Percentiles rank a stretch among this genome's conserved stretches.
Evolutionary conservation across 768 basidiomycete genomes (phyloP).

Genomic region (Erythrobasidium yunnanense): DNA sequence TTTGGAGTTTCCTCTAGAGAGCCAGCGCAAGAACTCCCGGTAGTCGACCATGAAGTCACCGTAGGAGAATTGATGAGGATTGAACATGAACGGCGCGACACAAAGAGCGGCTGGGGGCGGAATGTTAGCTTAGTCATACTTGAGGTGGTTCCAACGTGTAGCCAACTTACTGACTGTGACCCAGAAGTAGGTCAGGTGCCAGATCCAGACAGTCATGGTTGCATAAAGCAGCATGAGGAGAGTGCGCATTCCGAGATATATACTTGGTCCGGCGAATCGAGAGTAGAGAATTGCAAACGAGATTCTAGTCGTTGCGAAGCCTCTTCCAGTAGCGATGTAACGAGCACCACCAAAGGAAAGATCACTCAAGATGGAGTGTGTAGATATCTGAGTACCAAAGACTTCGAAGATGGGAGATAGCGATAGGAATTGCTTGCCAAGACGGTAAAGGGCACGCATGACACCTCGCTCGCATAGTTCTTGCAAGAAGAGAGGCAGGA

Average conservation of each 20-base stretch:
- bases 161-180: conserved; percentile 55
- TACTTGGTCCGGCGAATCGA: conserved; percentile 94
- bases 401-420: conserved; percentile 93
- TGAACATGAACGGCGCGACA: conserved; percentile 94
- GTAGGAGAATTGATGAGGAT: conserved; percentile 98
- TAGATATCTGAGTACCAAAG: conserved; percentile 95
- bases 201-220: conserved; percentile 80
- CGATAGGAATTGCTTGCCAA: conserved; percentile 87
- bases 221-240: conserved; percentile 86
- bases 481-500: conserved; percentile 42
- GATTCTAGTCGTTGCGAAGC: conserved; percentile 90
- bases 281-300: conserved; percentile 93
- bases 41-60: conserved; percentile 90
- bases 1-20: conserved; percentile 94
- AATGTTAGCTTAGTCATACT: background rate
- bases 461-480: conserved; percentile 94
- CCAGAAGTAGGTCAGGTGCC: conserved; percentile 96
- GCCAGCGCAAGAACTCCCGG: conserved; percentile 96
- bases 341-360: conserved; percentile 95
- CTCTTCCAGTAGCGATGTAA: conserved; percentile 97
- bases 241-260: conserved; percentile 92
- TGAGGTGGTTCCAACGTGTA: too few relatives aligned
- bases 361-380: conserved; percentile 92
- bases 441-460: conserved; percentile 75
- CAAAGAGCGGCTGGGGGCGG: conserved; percentile 56